Conservation (phyloP, 225 moss, liverwort and hornwort genomes). For the Physcomitrellopsis africana region DNA sequence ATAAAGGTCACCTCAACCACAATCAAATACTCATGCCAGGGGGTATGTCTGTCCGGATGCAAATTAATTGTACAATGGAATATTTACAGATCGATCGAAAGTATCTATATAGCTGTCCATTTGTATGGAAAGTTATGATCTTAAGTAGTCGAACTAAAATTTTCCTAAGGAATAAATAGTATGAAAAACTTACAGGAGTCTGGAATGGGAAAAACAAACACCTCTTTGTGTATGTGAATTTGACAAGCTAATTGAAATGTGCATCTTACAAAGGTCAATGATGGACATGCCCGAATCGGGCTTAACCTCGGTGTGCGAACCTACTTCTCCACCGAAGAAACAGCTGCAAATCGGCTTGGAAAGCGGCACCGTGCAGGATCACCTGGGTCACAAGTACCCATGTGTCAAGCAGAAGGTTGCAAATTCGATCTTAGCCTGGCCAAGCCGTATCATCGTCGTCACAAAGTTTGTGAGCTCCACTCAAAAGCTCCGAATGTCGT, state of each 20-base stretch:
- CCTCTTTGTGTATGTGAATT: neutral
- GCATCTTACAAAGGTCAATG: constrained; percentile 47
- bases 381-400: constrained; percentile 84
- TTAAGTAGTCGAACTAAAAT: too few species aligned
- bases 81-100: too few species aligned
- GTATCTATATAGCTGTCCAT: too few species aligned
- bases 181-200: neutral
- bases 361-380: constrained; percentile 90
- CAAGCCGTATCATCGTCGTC: constrained; percentile 93
- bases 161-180: too few species aligned
- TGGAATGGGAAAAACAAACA: neutral
- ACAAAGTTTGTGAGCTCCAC: constrained; percentile 94
- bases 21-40: too few species aligned
- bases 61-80: too few species aligned
- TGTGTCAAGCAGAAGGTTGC: constrained; percentile 95
- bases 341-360: constrained; percentile 72
- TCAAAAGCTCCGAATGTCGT: constrained; percentile 87
- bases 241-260: constrained; percentile 7
- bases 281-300: constrained; percentile 82
- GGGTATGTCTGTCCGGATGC: too few species aligned
- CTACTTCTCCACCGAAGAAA: constrained; percentile 95
- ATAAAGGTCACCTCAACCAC: too few species aligned
- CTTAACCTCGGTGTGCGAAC: constrained; percentile 97
- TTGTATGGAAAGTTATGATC: too few species aligned
- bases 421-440: constrained; percentile 87